These are phyloP conservation scores for Cyberlindnera veronae DNA, from an alignment of 805 yeast species.

Conservation along the genomic window DNA sequence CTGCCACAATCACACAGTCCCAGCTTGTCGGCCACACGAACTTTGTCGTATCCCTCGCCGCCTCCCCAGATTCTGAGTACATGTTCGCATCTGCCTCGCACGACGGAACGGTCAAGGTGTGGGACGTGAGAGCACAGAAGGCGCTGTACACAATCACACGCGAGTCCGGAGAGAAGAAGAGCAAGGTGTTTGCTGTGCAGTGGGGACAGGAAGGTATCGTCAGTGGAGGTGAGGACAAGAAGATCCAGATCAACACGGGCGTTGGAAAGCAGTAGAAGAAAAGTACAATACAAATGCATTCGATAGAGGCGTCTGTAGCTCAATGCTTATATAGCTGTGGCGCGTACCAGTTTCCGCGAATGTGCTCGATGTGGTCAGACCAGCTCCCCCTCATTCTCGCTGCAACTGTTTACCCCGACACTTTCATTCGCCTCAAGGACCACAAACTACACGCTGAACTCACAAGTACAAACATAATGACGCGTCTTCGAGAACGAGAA, in stretches of 20 bases:
- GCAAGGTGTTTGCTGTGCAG: constrained; percentile 79
- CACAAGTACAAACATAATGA: no score
- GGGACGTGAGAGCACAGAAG: constrained; percentile 90
- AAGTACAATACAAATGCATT: constrained; percentile 1
- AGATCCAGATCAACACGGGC: constrained; percentile 73
- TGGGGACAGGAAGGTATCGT: constrained; percentile 83
- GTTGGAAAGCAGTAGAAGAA: constrained; percentile 9
- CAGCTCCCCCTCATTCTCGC: no score
- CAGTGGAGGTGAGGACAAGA: constrained; percentile 93
- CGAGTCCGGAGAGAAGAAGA: constrained; percentile 47
- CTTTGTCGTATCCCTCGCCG: constrained; percentile 77
- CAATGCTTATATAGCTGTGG: no score
- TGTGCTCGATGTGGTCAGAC: no score
- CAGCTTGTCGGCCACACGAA: constrained; percentile 88
- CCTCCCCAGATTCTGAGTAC: constrained; percentile 73
- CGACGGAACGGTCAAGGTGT: constrained; percentile 90
- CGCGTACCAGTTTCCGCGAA: no score
- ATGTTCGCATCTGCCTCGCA: constrained; percentile 91
- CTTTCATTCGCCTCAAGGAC: no score
- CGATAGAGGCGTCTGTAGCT: no score
- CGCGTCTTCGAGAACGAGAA: not conserved
- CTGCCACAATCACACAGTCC: constrained; percentile 57
- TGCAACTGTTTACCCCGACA: no score
- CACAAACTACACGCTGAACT: no score
- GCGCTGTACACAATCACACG: constrained; percentile 81